Evolutionary conservation across 2,329 filamentous ascomycete species (phyloP).

Genomic region (Diplocarpon rosae): DNA sequence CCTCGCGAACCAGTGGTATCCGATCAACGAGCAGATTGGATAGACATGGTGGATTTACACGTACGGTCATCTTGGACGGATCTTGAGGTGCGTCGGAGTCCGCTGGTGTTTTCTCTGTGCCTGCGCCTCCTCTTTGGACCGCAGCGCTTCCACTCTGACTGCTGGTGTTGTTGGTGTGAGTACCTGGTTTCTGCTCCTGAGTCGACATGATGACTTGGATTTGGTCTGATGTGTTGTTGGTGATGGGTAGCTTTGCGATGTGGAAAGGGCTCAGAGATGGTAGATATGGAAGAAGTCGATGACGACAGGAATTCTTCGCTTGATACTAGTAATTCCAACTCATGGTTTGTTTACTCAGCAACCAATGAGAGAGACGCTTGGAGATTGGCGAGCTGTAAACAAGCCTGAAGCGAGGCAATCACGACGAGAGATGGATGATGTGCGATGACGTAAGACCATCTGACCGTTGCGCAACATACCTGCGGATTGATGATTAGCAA

Average conservation of each 20-base stretch:
- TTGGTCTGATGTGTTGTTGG: neutral
- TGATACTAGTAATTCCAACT: neutral
- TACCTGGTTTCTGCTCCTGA: neutral
- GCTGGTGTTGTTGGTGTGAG: neutral
- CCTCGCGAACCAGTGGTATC: too few species aligned
- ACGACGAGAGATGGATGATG: too few species aligned
- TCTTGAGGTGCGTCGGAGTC: neutral
- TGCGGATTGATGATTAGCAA: too few species aligned
- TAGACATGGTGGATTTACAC: neutral
- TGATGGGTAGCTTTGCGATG: neutral
- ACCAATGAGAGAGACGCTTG: neutral
- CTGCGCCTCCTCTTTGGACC: constrained; percentile 1
- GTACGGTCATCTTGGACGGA: neutral
- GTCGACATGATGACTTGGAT: neutral
- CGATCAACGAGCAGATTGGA: neutral
- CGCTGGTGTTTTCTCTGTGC: neutral
- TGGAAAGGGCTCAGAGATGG: neutral
- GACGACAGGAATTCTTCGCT: neutral
- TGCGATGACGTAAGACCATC: too few species aligned
- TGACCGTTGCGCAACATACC: too few species aligned
- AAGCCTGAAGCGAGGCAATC: too few species aligned
- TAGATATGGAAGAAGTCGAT: neutral
- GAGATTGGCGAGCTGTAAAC: neutral
- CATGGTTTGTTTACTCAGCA: neutral
- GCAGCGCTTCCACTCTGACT: constrained; percentile 1